phyloP scores from a whole-genome alignment of 1,139 yeast species.

The Pichia inconspicua region DNA sequence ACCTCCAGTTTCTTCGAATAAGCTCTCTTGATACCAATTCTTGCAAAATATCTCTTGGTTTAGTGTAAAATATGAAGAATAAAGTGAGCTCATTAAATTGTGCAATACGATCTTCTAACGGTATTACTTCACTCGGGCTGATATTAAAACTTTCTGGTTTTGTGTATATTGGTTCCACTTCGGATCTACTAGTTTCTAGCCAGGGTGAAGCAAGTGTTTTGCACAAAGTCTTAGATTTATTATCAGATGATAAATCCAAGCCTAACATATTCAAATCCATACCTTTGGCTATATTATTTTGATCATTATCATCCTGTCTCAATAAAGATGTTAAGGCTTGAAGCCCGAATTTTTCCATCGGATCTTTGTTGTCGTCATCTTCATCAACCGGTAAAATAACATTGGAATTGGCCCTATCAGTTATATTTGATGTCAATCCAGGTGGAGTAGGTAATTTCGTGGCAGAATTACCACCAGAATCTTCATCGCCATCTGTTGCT shows the following conservation, averaged over 20 bases:
- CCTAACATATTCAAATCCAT: constrained; percentile 74
- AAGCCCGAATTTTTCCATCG: constrained; percentile 61
- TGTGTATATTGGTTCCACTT: constrained; percentile 76
- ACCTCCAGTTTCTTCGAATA: constrained; percentile 87
- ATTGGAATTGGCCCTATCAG: background rate
- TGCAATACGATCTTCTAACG: constrained; percentile 60
- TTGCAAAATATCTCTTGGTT: constrained; percentile 88
- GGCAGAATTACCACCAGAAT: background rate
- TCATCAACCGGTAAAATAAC: background rate
- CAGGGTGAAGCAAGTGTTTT: constrained; percentile 85
- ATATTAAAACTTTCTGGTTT: constrained; percentile 54
- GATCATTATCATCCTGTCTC: constrained; percentile 59
- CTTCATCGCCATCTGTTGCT: background rate
- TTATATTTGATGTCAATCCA: background rate
- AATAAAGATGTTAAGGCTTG: constrained; percentile 64
- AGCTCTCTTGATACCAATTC: constrained; percentile 91
- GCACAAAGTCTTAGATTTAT: constrained; percentile 42
- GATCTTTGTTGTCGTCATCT: constrained; percentile 6
- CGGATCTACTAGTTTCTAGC: constrained; percentile 84
- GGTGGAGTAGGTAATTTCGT: constrained; percentile 1
- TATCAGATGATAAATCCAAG: constrained; percentile 44
- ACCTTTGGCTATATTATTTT: constrained; percentile 71
- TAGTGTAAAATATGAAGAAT: constrained; percentile 88
- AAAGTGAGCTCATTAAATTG: constrained; percentile 86
- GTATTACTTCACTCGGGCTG: constrained; percentile 32